These are phyloP conservation scores for Metschnikowia henanensis DNA, from an alignment of 805 yeast species.

Conservation along the genomic window DNA sequence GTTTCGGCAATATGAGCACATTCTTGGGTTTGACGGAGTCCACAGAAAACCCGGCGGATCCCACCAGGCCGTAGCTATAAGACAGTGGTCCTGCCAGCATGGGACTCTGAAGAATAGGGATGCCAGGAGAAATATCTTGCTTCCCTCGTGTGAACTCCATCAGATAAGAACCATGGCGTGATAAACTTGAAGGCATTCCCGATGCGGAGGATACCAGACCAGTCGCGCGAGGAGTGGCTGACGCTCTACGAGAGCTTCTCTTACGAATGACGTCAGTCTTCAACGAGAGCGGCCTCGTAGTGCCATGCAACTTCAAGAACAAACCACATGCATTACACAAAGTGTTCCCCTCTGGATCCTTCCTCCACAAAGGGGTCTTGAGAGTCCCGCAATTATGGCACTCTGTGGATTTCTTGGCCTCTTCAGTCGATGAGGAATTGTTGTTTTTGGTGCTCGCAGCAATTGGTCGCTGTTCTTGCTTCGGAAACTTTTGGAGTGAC, in stretches of 20 bases:
- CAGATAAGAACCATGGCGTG: conserved; percentile 5
- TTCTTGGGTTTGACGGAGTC: conserved; percentile 33
- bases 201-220: conserved; percentile 8
- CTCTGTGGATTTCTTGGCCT: conserved; percentile 30
- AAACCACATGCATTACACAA: conserved; percentile 66
- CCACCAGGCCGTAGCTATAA: conserved; percentile 12
- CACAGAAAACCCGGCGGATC: conserved; percentile 9
- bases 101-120: conserved; percentile 12
- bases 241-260: conserved; percentile 44
- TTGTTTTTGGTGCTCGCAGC: not conserved
- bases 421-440: not conserved
- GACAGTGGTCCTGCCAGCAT: conserved; percentile 6
- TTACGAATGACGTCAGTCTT: conserved; percentile 60
- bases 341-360: conserved; percentile 58
- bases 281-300: conserved; percentile 57
- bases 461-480: not conserved
- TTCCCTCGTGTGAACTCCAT: conserved; percentile 7
- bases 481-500: conserved; percentile 10
- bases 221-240: conserved; percentile 12
- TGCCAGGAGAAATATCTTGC: conserved; percentile 6
- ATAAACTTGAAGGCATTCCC: conserved; percentile 2
- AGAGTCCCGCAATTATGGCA: conserved; percentile 59
- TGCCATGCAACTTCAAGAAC: conserved; percentile 59
- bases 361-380: conserved; percentile 63
- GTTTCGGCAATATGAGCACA: conserved; percentile 43